These are phyloP conservation scores for Aspergillus sp. DNA, from an alignment of 2,329 filamentous ascomycete species.

Conservation along the genomic window DNA sequence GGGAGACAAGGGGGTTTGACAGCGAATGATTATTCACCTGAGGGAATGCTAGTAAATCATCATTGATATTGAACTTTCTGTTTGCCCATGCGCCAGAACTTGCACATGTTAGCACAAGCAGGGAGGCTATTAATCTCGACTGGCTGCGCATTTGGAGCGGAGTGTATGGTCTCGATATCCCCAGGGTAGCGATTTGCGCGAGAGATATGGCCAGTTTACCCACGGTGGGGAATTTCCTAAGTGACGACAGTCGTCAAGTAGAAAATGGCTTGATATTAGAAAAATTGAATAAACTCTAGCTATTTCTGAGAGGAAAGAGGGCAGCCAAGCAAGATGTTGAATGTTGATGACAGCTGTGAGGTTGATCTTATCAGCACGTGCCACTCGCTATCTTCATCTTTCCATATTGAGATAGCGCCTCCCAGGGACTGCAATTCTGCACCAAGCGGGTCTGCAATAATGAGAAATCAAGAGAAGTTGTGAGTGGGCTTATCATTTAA, in stretches of 20 bases:
- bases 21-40: constrained; percentile 58
- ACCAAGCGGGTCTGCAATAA: not conserved
- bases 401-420: not conserved
- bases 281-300: not conserved
- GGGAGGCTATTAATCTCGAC: constrained; percentile 23
- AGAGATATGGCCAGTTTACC: not conserved
- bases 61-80: constrained; percentile 78
- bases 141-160: constrained; percentile 24
- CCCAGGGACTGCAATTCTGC: not conserved
- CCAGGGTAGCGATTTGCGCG: not conserved
- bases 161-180: not conserved
- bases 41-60: constrained; percentile 82
- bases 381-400: not conserved
- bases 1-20: not conserved
- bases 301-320: not conserved
- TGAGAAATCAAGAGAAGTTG: not conserved
- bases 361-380: constrained; percentile 22
- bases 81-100: constrained; percentile 46
- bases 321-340: not conserved
- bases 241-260: not conserved
- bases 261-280: not conserved
- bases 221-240: not conserved
- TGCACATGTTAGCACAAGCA: constrained; percentile 33
- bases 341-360: constrained; percentile 12
- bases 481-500: not conserved